Conservation (phyloP, 2,329 filamentous ascomycete genomes). For the Beauveria rudraprayagi region DNA sequence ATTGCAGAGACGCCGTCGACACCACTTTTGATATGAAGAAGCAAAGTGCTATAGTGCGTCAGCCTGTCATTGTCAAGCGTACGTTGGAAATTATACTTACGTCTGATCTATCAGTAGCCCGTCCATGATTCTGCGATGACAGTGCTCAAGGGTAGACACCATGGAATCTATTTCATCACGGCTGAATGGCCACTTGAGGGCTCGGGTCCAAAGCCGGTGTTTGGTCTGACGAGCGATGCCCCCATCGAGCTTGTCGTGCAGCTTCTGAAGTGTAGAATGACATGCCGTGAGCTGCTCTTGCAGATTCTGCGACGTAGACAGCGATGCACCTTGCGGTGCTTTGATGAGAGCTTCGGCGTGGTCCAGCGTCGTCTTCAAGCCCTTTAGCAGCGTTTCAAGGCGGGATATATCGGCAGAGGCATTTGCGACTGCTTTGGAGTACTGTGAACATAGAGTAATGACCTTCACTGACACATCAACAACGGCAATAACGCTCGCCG, state of each 20-base stretch:
- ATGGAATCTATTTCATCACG: not conserved
- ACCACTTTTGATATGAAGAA: slow-evolving; percentile 1
- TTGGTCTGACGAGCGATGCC: not conserved
- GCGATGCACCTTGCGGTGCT: not conserved
- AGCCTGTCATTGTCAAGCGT: not conserved
- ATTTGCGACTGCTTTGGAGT: slow-evolving; percentile 6
- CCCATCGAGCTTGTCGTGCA: not conserved
- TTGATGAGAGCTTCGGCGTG: not conserved
- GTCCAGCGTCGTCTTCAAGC: not conserved
- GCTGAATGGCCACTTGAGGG: slow-evolving; percentile 9
- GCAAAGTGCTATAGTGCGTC: not conserved
- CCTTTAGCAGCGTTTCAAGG: not conserved
- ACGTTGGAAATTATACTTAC: not conserved
- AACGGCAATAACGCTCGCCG: slow-evolving; percentile 2
- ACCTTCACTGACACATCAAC: slow-evolving; percentile 6
- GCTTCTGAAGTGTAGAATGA: not conserved
- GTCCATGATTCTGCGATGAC: slow-evolving; percentile 7
- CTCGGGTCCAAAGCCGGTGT: not conserved
- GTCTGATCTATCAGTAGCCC: slow-evolving; percentile 9
- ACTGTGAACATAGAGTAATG: slow-evolving; percentile 2
- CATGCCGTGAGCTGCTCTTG: not conserved
- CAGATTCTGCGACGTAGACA: not conserved
- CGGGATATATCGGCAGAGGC: not conserved
- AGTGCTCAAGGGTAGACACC: slow-evolving; percentile 1
- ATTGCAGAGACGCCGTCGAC: too few species aligned